A percentile compares a stretch with the other conserved stretches of the same genome.
phyloP scores from a whole-genome alignment of 179 eudicot species.

The Sideroxylon spinosum region DNA sequence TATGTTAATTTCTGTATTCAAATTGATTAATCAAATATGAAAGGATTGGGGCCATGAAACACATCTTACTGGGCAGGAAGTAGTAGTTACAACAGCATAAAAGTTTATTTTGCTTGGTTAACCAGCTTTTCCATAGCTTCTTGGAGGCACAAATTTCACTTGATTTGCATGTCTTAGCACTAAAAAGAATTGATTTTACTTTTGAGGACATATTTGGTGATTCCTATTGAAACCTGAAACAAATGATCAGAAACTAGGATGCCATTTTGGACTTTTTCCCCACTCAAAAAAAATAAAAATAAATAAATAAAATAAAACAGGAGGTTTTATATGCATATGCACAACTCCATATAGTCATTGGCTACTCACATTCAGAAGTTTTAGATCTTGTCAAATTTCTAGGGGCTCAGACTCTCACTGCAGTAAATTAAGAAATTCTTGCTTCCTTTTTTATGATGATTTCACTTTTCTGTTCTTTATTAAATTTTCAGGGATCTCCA shows the following conservation, averaged over 20 bases:
- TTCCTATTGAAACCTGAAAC: slow-evolving; percentile 9
- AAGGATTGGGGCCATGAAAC: too few relatives aligned
- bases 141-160: too few relatives aligned
- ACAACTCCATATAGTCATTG: neutral
- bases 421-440: neutral
- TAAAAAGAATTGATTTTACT: neutral
- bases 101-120: too few relatives aligned
- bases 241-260: neutral
- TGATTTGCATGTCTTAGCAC: too few relatives aligned
- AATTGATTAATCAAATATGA: too few relatives aligned
- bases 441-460: neutral
- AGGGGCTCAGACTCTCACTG: neutral
- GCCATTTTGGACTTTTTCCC: neutral
- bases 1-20: too few relatives aligned
- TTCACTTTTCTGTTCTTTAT: neutral
- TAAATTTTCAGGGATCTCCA: neutral
- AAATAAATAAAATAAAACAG: neutral
- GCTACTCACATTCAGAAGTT: neutral
- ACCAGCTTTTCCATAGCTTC: too few relatives aligned
- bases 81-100: too few relatives aligned
- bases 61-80: too few relatives aligned
- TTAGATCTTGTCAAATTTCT: neutral
- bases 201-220: neutral
- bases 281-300: neutral
- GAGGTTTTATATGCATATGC: neutral